Percentiles rank a stretch among this genome's conserved stretches.
phyloP scores from a whole-genome alignment of 345 rosid species.

The Sapria himalayana region DNA sequence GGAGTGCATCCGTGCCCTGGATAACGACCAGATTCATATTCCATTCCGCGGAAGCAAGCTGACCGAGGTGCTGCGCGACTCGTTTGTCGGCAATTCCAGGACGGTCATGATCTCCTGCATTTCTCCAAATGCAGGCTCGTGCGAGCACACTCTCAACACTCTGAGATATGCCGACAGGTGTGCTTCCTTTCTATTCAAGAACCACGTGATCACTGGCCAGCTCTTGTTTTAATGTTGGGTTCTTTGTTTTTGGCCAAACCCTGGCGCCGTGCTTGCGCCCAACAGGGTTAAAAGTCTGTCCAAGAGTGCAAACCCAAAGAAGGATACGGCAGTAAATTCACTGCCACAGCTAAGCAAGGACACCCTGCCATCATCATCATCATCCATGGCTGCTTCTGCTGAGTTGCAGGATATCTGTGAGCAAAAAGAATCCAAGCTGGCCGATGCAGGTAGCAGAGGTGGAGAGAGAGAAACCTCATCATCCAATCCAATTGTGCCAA shows the following conservation, averaged over 20 bases:
- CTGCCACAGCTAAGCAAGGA: slow-evolving; percentile 31
- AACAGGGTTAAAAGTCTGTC: slow-evolving; percentile 93
- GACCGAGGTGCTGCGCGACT: slow-evolving; percentile 92
- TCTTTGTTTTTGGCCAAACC: too few relatives aligned
- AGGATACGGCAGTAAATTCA: slow-evolving; percentile 41
- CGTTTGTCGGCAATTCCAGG: slow-evolving; percentile 87
- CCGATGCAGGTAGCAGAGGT: slow-evolving; percentile 36
- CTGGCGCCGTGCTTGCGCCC: too few relatives aligned
- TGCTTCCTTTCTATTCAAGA: slow-evolving; percentile 9
- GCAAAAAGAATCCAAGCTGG: slow-evolving; percentile 28
- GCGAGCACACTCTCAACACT: slow-evolving; percentile 86
- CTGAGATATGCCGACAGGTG: slow-evolving; percentile 95
- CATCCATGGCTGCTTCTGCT: slow-evolving; percentile 19
- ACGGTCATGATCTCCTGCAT: slow-evolving; percentile 95
- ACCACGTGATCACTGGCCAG: too few relatives aligned
- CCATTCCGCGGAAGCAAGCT: slow-evolving; percentile 95
- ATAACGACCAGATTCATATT: slow-evolving; percentile 89
- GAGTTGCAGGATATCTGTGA: slow-evolving; percentile 37
- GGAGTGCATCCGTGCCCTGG: slow-evolving; percentile 93
- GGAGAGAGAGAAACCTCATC: slow-evolving; percentile 40
- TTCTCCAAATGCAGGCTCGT: slow-evolving; percentile 92
- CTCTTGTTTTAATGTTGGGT: too few relatives aligned
- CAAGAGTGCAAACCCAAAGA: slow-evolving; percentile 59
- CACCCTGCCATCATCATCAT: slow-evolving; percentile 22
- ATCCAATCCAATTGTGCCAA: slow-evolving; percentile 15